These are phyloP conservation scores for Paxillus involutus DNA, from an alignment of 768 basidiomycete genomes.

Conservation along the genomic window DNA sequence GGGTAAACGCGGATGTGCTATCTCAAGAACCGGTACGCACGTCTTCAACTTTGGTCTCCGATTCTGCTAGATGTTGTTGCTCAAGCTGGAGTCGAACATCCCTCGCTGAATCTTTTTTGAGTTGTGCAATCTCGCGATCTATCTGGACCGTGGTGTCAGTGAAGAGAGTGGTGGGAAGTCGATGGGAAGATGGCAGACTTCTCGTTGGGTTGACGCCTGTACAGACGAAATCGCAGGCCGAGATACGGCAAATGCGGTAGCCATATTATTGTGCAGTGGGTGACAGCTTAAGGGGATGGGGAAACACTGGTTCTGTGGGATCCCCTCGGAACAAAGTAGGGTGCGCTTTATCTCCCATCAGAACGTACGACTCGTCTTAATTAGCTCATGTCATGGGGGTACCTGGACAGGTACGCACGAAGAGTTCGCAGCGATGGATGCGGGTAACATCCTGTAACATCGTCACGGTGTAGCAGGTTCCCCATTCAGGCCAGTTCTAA, in stretches of 20 bases:
- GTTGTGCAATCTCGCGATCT: constrained; percentile 19
- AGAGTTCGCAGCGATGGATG: not conserved
- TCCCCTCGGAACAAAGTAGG: not conserved
- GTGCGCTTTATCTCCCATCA: not conserved
- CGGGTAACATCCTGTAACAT: not conserved
- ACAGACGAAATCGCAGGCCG: not conserved
- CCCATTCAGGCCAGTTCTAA: not conserved
- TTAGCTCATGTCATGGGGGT: not conserved
- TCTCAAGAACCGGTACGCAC: constrained; percentile 1
- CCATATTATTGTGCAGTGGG: not conserved
- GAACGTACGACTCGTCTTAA: not conserved
- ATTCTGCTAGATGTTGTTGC: constrained; percentile 14
- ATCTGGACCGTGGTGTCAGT: constrained; percentile 11
- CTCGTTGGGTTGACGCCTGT: not conserved
- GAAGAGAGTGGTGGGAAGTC: not conserved
- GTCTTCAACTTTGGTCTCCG: constrained; percentile 1
- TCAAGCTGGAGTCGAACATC: constrained; percentile 23
- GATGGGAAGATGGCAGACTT: constrained; percentile 5
- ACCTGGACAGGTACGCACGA: not conserved
- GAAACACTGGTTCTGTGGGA: not conserved
- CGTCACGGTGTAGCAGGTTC: too few species aligned
- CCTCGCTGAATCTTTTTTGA: constrained; percentile 18
- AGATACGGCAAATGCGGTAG: not conserved
- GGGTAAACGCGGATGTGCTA: not conserved
- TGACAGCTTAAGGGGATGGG: not conserved